These are phyloP conservation scores for Cryphonectria naterciae DNA, from an alignment of 2,329 filamentous ascomycete species.

Conservation along the genomic window DNA sequence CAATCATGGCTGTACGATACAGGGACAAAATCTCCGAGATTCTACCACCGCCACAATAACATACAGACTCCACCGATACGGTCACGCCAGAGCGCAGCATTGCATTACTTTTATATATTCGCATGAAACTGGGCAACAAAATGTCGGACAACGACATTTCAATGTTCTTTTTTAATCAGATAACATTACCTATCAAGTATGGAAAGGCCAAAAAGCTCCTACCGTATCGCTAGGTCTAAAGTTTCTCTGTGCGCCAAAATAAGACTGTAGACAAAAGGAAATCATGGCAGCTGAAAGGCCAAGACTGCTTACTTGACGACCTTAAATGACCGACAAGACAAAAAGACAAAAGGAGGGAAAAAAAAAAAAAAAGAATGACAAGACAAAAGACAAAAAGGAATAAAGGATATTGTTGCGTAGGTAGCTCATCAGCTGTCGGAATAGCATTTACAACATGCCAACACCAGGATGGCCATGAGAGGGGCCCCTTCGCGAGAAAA, in stretches of 20 bases:
- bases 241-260: not conserved
- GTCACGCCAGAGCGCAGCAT: not conserved
- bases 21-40: not conserved
- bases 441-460: not conserved
- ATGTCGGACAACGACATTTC: not conserved
- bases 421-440: not conserved
- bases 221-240: not conserved
- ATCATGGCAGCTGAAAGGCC: not conserved
- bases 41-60: not conserved
- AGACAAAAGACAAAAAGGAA: no score
- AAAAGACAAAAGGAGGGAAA: not conserved
- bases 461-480: not conserved
- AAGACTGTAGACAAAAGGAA: conserved; percentile 1
- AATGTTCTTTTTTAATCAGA: not conserved
- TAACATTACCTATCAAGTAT: not conserved
- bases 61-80: not conserved
- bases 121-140: not conserved
- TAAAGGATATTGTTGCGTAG: not conserved
- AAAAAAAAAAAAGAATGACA: no score
- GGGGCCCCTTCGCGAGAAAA: not conserved
- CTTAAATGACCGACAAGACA: not conserved
- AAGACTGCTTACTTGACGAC: not conserved
- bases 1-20: not conserved
- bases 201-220: not conserved
- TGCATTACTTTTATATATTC: not conserved